phyloP scores from a whole-genome alignment of 1,284 basidiomycete species.

The Austroboletus novae-zelandiae region DNA sequence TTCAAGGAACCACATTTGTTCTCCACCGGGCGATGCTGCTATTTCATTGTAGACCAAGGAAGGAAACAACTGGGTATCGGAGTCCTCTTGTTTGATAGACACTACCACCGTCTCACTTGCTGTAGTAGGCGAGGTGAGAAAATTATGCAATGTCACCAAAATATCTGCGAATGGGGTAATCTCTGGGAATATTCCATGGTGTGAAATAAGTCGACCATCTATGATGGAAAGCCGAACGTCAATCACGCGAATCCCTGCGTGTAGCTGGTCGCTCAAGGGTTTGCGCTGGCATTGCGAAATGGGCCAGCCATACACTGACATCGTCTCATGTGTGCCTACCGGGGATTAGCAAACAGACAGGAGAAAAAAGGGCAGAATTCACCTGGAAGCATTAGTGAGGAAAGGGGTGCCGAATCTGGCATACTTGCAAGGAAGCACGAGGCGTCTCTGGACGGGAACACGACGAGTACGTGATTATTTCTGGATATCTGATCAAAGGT shows the following conservation, averaged over 20 bases:
- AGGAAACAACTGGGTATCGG: slow-evolving; percentile 54
- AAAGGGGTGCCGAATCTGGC: slow-evolving; percentile 63
- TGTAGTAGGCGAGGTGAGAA: slow-evolving; percentile 58
- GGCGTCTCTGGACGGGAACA: slow-evolving; percentile 56
- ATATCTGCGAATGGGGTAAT: slow-evolving; percentile 64
- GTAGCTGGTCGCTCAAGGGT: slow-evolving; percentile 56
- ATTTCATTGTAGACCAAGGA: slow-evolving; percentile 66
- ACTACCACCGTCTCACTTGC: slow-evolving; percentile 74
- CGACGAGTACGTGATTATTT: slow-evolving; percentile 44
- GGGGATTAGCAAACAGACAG: neutral
- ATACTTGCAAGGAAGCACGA: slow-evolving; percentile 64
- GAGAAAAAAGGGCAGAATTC: slow-evolving; percentile 24
- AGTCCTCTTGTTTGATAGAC: slow-evolving; percentile 85
- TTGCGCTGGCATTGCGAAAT: slow-evolving; percentile 69
- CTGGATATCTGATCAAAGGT: slow-evolving; percentile 34
- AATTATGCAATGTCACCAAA: slow-evolving; percentile 57
- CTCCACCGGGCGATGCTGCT: slow-evolving; percentile 49
- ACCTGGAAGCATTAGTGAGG: slow-evolving; percentile 74
- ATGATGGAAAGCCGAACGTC: slow-evolving; percentile 79
- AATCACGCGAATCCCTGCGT: slow-evolving; percentile 71
- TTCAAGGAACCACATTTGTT: slow-evolving; percentile 75
- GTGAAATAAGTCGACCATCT: slow-evolving; percentile 63
- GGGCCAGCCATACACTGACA: slow-evolving; percentile 80
- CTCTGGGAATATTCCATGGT: slow-evolving; percentile 77
- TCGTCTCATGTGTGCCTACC: slow-evolving; percentile 71